Evolutionary conservation across 768 basidiomycete species (phyloP), one percentile per base, ranked within the genome.

Genomic region (Inosperma sp.): DNA sequence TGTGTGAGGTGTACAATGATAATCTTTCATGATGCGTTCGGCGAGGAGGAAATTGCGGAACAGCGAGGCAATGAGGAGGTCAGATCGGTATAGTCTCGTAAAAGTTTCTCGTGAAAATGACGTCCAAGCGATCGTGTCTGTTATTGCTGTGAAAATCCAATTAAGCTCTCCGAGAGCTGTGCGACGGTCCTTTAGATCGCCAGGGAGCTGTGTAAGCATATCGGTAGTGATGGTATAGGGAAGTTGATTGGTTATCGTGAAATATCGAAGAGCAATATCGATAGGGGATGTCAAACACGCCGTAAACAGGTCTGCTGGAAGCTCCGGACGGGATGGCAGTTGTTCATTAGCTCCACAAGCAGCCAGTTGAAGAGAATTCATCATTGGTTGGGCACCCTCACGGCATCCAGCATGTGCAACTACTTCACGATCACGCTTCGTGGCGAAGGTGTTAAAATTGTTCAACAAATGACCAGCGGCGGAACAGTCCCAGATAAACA

Each of bases 81-180:
- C 96, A 48, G 93, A 95, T 36, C 96, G 80, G 67, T 97, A 98
- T 21, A 98, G 70, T 29, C 92, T 82, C 14, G 93, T 93, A 69
- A 99, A 98, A 3, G 91, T 80, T 30, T 96, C 93, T 39, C 86
- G 81, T 31, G 93, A 87, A 65, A 99, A 95, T 2, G 92, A 90
- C 12, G 94, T 94, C 96, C 96, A 99, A 6, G 96, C 96, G 55
- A 99, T 98, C 7, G 96, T 98, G 69, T 99, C 96, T 13, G 96
- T 98, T 49, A 99, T 90, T 27, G 95, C 93, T 1, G 93, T 98
- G 70, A 98, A 98, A 56, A 98, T 98, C 96, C 96, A 99, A 65
- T 95, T 96, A n/a, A 99, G 80, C 69, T 99, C 96, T 44, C 96
- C 96, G 0, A 99, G 74, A 1, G 96, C 94, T 1, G 96, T 98